A percentile compares a stretch with the other conserved stretches of the same genome.
These are phyloP conservation scores for Colletotrichum sp. DNA, from an alignment of 2,329 filamentous ascomycete species.

Conservation along the genomic window DNA sequence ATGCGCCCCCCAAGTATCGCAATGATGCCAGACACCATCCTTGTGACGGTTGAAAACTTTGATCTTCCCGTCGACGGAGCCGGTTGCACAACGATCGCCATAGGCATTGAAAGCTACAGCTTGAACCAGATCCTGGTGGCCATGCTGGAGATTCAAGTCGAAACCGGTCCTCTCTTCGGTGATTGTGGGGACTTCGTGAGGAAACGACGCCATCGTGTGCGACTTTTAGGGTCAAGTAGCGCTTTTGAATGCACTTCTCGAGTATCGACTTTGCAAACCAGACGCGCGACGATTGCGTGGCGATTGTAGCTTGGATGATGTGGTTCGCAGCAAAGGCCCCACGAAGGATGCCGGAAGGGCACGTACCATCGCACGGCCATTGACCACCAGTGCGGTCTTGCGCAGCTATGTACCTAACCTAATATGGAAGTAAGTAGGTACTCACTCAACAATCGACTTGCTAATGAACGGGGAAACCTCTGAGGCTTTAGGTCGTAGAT, in stretches of 20 bases:
- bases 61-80: slow-evolving; percentile 90
- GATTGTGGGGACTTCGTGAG: slow-evolving; percentile 33
- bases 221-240: slow-evolving; percentile 47
- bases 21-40: slow-evolving; percentile 77
- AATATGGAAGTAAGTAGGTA: not conserved
- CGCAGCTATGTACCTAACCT: not conserved
- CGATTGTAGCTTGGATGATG: not conserved
- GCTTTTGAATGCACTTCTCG: not conserved
- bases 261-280: not conserved
- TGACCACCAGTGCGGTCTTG: not conserved
- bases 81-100: slow-evolving; percentile 88
- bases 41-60: slow-evolving; percentile 88
- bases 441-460: not conserved
- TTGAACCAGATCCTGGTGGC: slow-evolving; percentile 81
- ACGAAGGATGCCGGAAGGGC: not conserved
- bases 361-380: not conserved
- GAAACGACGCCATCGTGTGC: slow-evolving; percentile 24
- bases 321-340: not conserved
- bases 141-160: slow-evolving; percentile 71
- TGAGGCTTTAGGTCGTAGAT: too few relatives aligned
- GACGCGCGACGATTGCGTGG: not conserved
- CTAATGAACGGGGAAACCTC: not conserved
- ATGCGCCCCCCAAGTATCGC: slow-evolving; percentile 89
- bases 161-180: slow-evolving; percentile 54
- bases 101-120: slow-evolving; percentile 91